Evolutionary conservation across 2,329 filamentous ascomycete species (phyloP).

Genomic region (Cladophialophora chaetospira): DNA sequence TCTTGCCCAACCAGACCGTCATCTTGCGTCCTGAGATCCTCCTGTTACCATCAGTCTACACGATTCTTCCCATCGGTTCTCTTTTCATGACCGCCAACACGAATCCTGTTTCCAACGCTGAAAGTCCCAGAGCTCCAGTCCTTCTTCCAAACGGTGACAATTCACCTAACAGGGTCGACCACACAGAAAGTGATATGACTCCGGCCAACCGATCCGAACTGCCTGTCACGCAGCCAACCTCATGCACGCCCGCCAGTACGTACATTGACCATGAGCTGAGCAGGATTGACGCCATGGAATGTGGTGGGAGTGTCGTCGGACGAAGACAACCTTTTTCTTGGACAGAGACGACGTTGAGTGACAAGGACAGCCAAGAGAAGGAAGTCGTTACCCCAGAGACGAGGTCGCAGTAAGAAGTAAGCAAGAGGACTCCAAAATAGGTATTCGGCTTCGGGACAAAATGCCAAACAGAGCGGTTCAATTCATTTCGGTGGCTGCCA

Average conservation of each 20-base stretch:
- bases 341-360: slow-evolving; percentile 2
- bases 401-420: neutral
- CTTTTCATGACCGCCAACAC: slow-evolving; percentile 29
- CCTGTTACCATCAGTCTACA: slow-evolving; percentile 25
- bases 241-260: neutral
- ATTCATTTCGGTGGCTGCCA: no score
- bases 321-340: neutral
- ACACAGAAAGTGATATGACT: slow-evolving; percentile 2
- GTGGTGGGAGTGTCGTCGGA: neutral
- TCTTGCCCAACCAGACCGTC: slow-evolving; percentile 7
- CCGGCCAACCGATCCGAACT: neutral
- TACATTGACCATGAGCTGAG: slow-evolving; percentile 16
- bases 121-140: neutral
- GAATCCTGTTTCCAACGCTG: neutral
- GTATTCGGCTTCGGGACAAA: no score
- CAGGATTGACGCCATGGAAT: slow-evolving; percentile 16
- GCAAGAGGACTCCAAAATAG: neutral
- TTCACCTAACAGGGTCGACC: neutral
- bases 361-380: slow-evolving; percentile 8
- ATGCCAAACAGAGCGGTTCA: no score
- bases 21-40: slow-evolving; percentile 19
- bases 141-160: neutral
- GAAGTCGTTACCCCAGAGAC: neutral
- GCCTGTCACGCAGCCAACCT: slow-evolving; percentile 6
- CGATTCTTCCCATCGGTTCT: slow-evolving; percentile 25